phyloP scores from a whole-genome alignment of 2,329 filamentous ascomycete species.

The Apiospora malaysiana region DNA sequence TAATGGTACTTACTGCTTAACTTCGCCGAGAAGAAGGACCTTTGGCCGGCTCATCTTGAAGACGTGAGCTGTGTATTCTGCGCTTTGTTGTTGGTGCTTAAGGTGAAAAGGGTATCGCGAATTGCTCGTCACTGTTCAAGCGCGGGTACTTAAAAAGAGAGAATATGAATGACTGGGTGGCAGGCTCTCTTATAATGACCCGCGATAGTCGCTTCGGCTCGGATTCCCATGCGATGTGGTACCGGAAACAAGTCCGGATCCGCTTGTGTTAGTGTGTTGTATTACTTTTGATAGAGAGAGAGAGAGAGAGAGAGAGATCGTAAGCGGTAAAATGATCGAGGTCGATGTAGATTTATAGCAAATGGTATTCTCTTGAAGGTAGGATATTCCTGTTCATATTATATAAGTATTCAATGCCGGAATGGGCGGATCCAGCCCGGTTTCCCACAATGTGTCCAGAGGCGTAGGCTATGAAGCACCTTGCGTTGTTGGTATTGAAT shows the following conservation, averaged over 20 bases:
- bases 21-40: slow-evolving; percentile 16
- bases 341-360: background rate
- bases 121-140: no score
- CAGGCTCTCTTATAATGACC: background rate
- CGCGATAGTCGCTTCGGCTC: background rate
- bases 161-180: background rate
- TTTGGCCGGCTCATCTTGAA: slow-evolving; percentile 6
- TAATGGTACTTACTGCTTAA: slow-evolving; percentile 11
- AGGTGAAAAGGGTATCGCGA: no score
- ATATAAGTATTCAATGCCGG: background rate
- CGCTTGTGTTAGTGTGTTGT: background rate
- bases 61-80: background rate
- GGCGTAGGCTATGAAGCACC: background rate
- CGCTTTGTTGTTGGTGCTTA: background rate
- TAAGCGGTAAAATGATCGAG: background rate
- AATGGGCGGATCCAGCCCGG: background rate
- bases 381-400: background rate
- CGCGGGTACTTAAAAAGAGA: background rate
- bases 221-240: background rate
- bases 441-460: background rate
- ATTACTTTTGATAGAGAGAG: background rate
- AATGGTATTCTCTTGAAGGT: background rate
- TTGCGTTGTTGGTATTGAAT: background rate
- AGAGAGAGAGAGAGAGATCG: background rate
- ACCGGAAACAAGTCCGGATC: background rate